Evolutionary conservation across 2,329 filamentous ascomycete genomes (phyloP).

Genomic region (Alternaria triticimaculans): DNA sequence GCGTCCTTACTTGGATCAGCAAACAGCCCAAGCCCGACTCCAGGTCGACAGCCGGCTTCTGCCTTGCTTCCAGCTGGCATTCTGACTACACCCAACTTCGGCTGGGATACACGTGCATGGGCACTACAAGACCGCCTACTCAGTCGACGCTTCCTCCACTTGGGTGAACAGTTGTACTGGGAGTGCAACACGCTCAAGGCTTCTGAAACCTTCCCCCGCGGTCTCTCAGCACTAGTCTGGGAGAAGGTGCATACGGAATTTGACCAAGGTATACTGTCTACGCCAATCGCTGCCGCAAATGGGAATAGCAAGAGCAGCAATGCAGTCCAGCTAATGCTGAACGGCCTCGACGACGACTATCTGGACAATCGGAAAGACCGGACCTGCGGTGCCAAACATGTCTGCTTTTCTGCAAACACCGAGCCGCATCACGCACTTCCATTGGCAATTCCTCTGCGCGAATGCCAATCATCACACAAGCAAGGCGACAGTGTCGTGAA

Average conservation of each 20-base stretch:
- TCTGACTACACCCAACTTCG: slow-evolving; percentile 31
- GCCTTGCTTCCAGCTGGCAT: slow-evolving; percentile 19
- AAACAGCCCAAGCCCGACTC: neutral
- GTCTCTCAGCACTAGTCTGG: slow-evolving; percentile 44
- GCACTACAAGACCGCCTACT: slow-evolving; percentile 46
- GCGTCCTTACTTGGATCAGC: neutral
- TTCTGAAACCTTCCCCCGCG: slow-evolving; percentile 45
- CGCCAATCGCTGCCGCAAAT: neutral
- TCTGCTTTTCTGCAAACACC: neutral
- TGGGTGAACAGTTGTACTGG: slow-evolving; percentile 48
- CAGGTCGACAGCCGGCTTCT: slow-evolving; percentile 15
- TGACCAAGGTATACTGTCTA: neutral
- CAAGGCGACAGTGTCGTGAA: slow-evolving; percentile 27
- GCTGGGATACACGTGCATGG: slow-evolving; percentile 47
- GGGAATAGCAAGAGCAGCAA: neutral
- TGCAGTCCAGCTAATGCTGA: neutral
- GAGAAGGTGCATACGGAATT: slow-evolving; percentile 43
- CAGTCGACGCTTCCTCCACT: slow-evolving; percentile 41
- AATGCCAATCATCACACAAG: slow-evolving; percentile 32
- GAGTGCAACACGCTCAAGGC: slow-evolving; percentile 48
- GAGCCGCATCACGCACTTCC: neutral
- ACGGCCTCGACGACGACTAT: neutral
- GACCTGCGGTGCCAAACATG: neutral
- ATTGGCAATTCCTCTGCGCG: slow-evolving; percentile 14
- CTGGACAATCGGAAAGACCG: neutral